Conservation (phyloP, 176 grass and related monocot genomes). For the Musa troglodytarum region DNA sequence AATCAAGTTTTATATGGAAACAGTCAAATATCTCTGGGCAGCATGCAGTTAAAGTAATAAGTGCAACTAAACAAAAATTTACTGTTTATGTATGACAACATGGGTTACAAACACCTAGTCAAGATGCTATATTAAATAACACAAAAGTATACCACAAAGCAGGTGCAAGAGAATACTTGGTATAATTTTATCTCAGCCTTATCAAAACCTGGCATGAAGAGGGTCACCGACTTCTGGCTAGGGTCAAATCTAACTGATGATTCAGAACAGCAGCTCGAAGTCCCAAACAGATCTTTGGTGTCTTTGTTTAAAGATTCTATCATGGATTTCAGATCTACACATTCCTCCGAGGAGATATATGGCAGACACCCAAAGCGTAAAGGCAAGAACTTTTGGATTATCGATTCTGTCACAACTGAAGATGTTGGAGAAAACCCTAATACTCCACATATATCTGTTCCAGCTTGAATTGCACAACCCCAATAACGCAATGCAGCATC, state of each 20-base stretch:
- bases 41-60: background rate
- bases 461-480: slow-evolving; percentile 94
- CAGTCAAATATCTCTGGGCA: background rate
- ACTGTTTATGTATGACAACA: background rate
- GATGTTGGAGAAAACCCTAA: slow-evolving; percentile 58
- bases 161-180: slow-evolving; percentile 38
- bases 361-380: slow-evolving; percentile 56
- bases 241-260: slow-evolving; percentile 70
- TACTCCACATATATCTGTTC: slow-evolving; percentile 54
- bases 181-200: slow-evolving; percentile 90
- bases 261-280: slow-evolving; percentile 13
- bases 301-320: slow-evolving; percentile 37
- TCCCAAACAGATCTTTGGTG: slow-evolving; percentile 42
- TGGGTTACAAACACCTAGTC: background rate
- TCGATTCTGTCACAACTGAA: slow-evolving; percentile 34
- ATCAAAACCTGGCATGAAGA: slow-evolving; percentile 92
- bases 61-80: background rate
- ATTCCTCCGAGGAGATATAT: slow-evolving; percentile 36
- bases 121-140: background rate
- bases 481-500: slow-evolving; percentile 72
- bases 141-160: background rate
- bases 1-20: background rate
- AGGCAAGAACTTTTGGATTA: slow-evolving; percentile 50
- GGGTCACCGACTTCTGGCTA: slow-evolving; percentile 50
- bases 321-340: slow-evolving; percentile 27